These are phyloP conservation scores for Phytophthora syringae DNA, from an alignment of 352 stramenopile species.

Conservation along the genomic window DNA sequence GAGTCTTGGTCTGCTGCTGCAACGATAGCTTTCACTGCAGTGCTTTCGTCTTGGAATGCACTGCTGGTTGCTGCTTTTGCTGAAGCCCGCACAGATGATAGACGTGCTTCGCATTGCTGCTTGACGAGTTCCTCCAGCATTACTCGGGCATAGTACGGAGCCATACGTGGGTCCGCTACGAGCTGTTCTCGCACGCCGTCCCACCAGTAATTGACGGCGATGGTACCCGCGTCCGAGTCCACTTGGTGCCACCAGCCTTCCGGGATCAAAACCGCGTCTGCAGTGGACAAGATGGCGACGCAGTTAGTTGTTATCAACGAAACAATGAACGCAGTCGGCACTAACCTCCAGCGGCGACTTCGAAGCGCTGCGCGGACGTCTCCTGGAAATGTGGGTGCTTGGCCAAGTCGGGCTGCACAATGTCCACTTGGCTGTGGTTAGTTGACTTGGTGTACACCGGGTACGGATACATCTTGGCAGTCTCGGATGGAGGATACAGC, in stretches of 20 bases:
- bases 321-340: background rate
- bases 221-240: constrained; percentile 73
- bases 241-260: constrained; percentile 91
- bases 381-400: constrained; percentile 43
- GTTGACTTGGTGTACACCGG: constrained; percentile 74
- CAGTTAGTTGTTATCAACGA: constrained; percentile 5
- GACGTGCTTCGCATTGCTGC: constrained; percentile 38
- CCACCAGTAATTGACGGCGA: constrained; percentile 88
- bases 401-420: constrained; percentile 43
- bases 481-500: constrained; percentile 73
- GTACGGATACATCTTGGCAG: constrained; percentile 55
- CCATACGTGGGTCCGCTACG: constrained; percentile 45
- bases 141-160: constrained; percentile 70
- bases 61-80: background rate
- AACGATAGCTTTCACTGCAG: constrained; percentile 18
- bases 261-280: constrained; percentile 79
- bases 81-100: constrained; percentile 28
- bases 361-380: constrained; percentile 34
- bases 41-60: constrained; percentile 13
- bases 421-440: constrained; percentile 79
- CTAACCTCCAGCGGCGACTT: constrained; percentile 61
- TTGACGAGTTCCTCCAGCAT: constrained; percentile 69
- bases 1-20: constrained; percentile 22
- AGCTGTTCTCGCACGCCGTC: constrained; percentile 67
- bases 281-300: background rate